Evolutionary conservation across 169 alveolate species (phyloP), one percentile per base, ranked within the genome.

Genomic region (Eimeria nieschulzi): DNA sequence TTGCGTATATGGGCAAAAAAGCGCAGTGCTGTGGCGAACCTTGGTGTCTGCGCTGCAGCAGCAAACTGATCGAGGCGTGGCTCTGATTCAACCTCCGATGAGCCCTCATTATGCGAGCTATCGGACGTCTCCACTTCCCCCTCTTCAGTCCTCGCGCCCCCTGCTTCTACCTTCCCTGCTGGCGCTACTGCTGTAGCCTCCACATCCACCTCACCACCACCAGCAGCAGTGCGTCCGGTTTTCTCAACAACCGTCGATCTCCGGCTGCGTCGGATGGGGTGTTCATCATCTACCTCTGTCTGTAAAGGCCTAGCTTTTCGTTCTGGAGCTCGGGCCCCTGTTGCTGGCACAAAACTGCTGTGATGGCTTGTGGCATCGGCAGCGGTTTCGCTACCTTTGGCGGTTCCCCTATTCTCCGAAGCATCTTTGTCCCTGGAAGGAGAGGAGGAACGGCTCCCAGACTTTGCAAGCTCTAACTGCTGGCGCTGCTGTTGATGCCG

Each of bases 1-100:
- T 64, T 56, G 13, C 63, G 90, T 73, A 82, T n/a, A 19, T 39
- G 90, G 15, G 90, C 59, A 17, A 82, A n/a, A 55, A 82, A 33
- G 53, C 66, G 59, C 90, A 82, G 79, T 33, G 78, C 90, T 39
- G 10, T 82, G 75, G 90, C 90, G 53, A 82, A 82, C n/a, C 90
- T 61, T 39, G 90, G 76, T 33, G 75, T 82, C 23, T 82, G 90
- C 46, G 90, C 90, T 19, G 90, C 90, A 63, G 66, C 76, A 82
- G 90, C 90, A 63, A 82, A 82, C 1, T 73, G 90, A 46, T 82
- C 90, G 78, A 63, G 23, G n/a, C 61, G 33, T 17, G 56, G 90
- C 46, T 82, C 90, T 82, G 78, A 33, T 15, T 82, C 90, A 15
- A 56, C 87, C 33, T 39, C 90, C 21, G 90, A 82, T 46, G 90